A percentile compares a stretch with the other conserved stretches of the same genome.
phyloP scores from a whole-genome alignment of 1,284 basidiomycete genomes.

The Cryptococcus floricola region DNA sequence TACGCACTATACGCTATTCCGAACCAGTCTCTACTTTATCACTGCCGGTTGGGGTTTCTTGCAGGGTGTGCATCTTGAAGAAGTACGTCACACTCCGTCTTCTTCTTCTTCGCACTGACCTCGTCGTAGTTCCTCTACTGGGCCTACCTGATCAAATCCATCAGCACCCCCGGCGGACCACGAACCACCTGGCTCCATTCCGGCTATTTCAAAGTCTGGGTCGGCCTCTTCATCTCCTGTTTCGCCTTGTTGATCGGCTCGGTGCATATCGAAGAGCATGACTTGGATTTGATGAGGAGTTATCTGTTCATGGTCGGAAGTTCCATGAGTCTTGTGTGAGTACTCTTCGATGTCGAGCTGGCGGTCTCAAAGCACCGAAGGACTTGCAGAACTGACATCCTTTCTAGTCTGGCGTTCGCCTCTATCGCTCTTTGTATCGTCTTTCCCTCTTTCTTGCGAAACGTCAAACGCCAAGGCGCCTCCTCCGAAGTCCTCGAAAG shows the following conservation, averaged over 20 bases:
- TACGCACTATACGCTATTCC: conserved; percentile 12
- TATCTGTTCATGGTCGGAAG: conserved; percentile 34
- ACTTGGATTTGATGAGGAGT: conserved; percentile 24
- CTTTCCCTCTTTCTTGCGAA: conserved; percentile 21
- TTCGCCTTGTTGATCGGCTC: conserved; percentile 18
- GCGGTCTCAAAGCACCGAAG: background rate
- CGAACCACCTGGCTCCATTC: conserved; percentile 21
- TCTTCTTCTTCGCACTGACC: background rate
- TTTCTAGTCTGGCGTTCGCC: conserved; percentile 19
- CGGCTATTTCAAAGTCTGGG: conserved; percentile 24
- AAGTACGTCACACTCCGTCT: conserved; percentile 15
- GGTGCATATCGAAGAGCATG: conserved; percentile 21
- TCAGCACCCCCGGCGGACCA: conserved; percentile 17
- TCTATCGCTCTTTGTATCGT: conserved; percentile 22
- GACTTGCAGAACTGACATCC: background rate
- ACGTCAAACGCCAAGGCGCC: conserved; percentile 26
- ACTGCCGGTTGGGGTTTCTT: conserved; percentile 30
- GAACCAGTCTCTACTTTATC: conserved; percentile 18
- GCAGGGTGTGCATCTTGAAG: conserved; percentile 32
- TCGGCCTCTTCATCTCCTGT: conserved; percentile 9
- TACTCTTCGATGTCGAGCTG: background rate
- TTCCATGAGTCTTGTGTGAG: conserved; percentile 23
- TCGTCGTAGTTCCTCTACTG: conserved; percentile 25
- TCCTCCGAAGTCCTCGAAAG: conserved; percentile 32
- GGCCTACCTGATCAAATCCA: conserved; percentile 29